Evolutionary conservation across 2,329 filamentous ascomycete species (phyloP).

Genomic region (Xylariaceae sp.): DNA sequence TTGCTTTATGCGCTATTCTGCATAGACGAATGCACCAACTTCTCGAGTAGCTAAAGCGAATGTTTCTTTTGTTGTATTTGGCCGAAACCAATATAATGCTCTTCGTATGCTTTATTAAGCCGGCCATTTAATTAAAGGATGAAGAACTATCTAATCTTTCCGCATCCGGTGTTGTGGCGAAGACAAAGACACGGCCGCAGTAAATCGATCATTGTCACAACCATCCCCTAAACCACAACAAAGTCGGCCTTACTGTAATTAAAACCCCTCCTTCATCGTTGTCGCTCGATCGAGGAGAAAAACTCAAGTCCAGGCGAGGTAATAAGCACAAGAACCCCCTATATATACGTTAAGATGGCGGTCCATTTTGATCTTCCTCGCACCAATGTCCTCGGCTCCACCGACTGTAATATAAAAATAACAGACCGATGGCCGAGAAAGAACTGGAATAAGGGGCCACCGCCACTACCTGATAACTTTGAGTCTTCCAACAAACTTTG

Average conservation of each 20-base stretch:
- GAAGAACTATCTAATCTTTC: neutral
- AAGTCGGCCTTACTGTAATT: too few species aligned
- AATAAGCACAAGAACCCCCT: neutral
- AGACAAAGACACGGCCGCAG: constrained; percentile 1
- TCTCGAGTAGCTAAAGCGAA: too few species aligned
- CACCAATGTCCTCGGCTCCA: constrained; percentile 2
- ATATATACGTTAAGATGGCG: constrained; percentile 2
- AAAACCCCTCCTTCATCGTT: too few species aligned
- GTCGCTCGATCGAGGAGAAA: too few species aligned
- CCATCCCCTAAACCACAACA: neutral
- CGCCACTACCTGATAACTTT: constrained; percentile 2
- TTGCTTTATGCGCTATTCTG: too few species aligned
- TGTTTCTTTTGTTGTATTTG: too few species aligned
- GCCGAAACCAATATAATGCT: neutral
- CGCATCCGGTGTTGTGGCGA: constrained; percentile 6
- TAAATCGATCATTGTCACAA: neutral
- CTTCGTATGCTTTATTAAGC: neutral
- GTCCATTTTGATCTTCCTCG: neutral
- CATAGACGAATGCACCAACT: too few species aligned
- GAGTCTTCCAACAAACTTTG: neutral
- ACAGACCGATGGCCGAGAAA: constrained; percentile 15
- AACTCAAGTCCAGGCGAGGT: neutral
- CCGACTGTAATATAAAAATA: neutral
- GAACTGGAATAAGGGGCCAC: constrained; percentile 3
- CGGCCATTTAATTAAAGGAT: neutral